Base-by-base conservation (phyloP, 2,329 filamentous ascomycete species). In the Metarhizium humberi region DNA sequence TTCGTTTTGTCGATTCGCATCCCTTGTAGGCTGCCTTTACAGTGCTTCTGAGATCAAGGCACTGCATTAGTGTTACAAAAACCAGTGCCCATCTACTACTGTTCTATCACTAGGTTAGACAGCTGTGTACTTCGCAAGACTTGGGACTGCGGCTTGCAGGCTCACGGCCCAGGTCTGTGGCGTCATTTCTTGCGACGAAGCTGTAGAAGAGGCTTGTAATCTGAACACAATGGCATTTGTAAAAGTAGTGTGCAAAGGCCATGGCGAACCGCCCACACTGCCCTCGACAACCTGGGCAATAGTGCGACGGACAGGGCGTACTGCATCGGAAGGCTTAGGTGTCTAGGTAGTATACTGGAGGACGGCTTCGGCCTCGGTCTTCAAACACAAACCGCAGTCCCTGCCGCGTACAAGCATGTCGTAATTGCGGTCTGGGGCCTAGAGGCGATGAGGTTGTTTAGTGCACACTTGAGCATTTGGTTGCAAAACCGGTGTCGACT, bases 31-130 rank as follows among this genome's bases (percentile, higher is more conserved):
- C 84, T 6, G 84, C 85, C 58, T 78, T 11, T 18, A 51, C 50
- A 42, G 50, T 73, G 32, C 50, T 51, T 13, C 18, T 40, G 3
- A 63, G 25, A 65, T 84, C 78, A 6, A 75, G 75, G 1, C 77
- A 79, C 55, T 75, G 71, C 4, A 69, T 71, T 13, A 40, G 25
- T 71, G 0, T 76, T 79, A 38, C 81, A 73, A 38, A 87, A 79
- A 65, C 90, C 91, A 14, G 32, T 32, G 2, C 81, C 86, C 85
- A 71, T 91, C 87, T 51, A 91, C 79, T 38, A 91, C 69, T 1
- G 87, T 91, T 25, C 87, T 75, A 63, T 91, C 87, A 5, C 87
- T 87, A 1, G 80, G 79, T 61, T 42, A 4, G 13, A 30, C 83
- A 2, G 86, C 86, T 2, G 87, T 91, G 64, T 90, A 89, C 60